Percentiles rank a stretch among this genome's conserved stretches.
Conservation (phyloP, 371 early-diverging fungal genomes). For the Dinochytrium kinnereticum region DNA sequence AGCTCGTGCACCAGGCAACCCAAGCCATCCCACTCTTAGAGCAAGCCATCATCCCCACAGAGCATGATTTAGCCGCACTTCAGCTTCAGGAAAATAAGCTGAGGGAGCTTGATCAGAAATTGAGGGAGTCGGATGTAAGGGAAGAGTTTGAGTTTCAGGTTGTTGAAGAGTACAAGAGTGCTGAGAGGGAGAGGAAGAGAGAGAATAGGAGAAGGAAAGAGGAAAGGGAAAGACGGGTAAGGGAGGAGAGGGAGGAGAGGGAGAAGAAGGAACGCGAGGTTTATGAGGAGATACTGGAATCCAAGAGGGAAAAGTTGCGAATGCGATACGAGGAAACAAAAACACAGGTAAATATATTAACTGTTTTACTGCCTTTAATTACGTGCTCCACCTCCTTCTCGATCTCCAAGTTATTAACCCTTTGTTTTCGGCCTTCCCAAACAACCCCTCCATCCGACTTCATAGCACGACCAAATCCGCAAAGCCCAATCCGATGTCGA, state of each 20-base stretch:
- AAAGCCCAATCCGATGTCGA: background rate
- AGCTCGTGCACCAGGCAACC: constrained; percentile 10
- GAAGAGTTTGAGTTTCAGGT: constrained; percentile 27
- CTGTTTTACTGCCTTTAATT: background rate
- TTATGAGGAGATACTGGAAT: background rate
- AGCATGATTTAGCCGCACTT: constrained; percentile 28
- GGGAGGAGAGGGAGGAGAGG: background rate
- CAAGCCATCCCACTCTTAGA: constrained; percentile 27
- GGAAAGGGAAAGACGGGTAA: constrained; percentile 12
- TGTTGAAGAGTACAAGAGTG: constrained; percentile 14
- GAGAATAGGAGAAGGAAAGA: background rate
- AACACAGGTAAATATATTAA: background rate
- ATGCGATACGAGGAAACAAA: constrained; percentile 5
- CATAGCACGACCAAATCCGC: background rate
- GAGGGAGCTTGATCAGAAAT: constrained; percentile 8
- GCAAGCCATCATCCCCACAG: constrained; percentile 25
- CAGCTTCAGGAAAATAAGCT: constrained; percentile 22
- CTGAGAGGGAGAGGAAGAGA: background rate
- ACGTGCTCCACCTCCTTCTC: too few relatives aligned
- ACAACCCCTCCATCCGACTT: too few relatives aligned
- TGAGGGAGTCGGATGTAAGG: constrained; percentile 23
- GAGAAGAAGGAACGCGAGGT: background rate
- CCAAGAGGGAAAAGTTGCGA: constrained; percentile 9
- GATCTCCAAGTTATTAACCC: too few relatives aligned
- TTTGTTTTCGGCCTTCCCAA: background rate